These are phyloP conservation scores for Phytophthora tentaculata DNA, from an alignment of 352 stramenopile genomes.

Conservation along the genomic window DNA sequence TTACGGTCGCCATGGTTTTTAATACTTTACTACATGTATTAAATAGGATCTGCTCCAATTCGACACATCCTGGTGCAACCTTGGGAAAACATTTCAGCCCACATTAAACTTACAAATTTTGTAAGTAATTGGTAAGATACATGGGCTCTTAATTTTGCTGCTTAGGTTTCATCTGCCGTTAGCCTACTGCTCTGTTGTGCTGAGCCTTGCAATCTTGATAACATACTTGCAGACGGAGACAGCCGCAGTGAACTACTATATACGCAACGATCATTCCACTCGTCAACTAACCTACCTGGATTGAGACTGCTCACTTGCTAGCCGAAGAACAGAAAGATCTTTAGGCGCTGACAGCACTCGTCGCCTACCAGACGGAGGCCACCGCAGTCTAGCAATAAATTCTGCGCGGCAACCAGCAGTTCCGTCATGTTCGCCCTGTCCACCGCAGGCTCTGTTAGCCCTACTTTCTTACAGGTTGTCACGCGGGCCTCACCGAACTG, in stretches of 20 bases:
- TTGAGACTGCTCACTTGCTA: constrained; percentile 36
- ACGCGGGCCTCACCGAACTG: constrained; percentile 76
- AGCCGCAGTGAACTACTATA: constrained; percentile 15
- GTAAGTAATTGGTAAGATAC: too few species aligned
- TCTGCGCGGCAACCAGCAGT: constrained; percentile 61
- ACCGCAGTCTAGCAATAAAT: constrained; percentile 65
- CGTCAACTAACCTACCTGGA: constrained; percentile 2
- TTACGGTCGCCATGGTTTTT: constrained; percentile 47
- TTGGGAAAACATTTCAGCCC: constrained; percentile 45
- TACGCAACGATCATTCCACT: constrained; percentile 16
- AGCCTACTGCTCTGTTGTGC: not conserved
- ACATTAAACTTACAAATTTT: too few species aligned
- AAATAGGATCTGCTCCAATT: too few species aligned
- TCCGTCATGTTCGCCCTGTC: constrained; percentile 57
- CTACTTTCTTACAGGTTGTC: constrained; percentile 62
- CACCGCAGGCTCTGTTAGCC: constrained; percentile 68
- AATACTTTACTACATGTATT: too few species aligned
- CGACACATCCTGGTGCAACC: constrained; percentile 30
- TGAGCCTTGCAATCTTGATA: constrained; percentile 2
- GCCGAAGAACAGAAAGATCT: constrained; percentile 81
- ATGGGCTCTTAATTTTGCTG: too few species aligned
- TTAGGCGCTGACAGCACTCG: constrained; percentile 62
- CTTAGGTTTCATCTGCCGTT: not conserved
- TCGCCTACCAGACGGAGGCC: constrained; percentile 54
- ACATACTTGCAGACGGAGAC: constrained; percentile 11